Evolutionary conservation across 306 rosid genomes (phyloP).

Genomic region (Cajanus cajan): DNA sequence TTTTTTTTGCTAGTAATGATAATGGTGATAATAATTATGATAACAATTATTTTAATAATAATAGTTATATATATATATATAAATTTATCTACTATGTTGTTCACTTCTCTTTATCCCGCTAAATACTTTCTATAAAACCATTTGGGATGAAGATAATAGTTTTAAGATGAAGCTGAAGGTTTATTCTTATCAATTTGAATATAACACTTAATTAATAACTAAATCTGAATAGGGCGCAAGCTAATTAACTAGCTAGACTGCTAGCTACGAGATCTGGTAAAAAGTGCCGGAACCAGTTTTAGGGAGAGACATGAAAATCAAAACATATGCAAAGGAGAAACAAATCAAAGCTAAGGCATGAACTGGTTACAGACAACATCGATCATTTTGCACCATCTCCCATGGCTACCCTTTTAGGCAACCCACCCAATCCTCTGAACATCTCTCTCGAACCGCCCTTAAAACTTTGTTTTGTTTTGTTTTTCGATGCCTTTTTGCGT

Average conservation of each 20-base stretch:
- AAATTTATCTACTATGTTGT: too few relatives aligned
- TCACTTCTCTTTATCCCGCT: too few relatives aligned
- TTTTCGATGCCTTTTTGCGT: constrained; percentile 1
- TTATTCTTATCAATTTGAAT: too few relatives aligned
- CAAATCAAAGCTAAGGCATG: constrained; percentile 9
- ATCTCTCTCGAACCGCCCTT: constrained; percentile 13
- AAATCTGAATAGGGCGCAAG: too few relatives aligned
- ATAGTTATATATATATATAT: too few relatives aligned
- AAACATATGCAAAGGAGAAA: neutral
- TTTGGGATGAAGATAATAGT: too few relatives aligned
- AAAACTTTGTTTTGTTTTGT: neutral
- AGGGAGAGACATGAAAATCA: neutral
- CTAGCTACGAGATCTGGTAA: neutral
- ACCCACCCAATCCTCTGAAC: constrained; percentile 37
- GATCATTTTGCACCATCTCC: constrained; percentile 52
- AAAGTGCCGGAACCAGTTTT: neutral
- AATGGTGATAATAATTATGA: too few relatives aligned
- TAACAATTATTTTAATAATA: too few relatives aligned
- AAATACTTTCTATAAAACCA: too few relatives aligned
- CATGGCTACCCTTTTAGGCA: constrained; percentile 48
- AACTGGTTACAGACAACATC: constrained; percentile 30
- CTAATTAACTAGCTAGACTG: neutral
- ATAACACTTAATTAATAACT: too few relatives aligned
- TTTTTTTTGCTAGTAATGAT: too few relatives aligned
- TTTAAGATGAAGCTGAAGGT: too few relatives aligned